Base-by-base conservation (phyloP, 352 stramenopile species). In the Phytophthora macrochlamydospora region DNA sequence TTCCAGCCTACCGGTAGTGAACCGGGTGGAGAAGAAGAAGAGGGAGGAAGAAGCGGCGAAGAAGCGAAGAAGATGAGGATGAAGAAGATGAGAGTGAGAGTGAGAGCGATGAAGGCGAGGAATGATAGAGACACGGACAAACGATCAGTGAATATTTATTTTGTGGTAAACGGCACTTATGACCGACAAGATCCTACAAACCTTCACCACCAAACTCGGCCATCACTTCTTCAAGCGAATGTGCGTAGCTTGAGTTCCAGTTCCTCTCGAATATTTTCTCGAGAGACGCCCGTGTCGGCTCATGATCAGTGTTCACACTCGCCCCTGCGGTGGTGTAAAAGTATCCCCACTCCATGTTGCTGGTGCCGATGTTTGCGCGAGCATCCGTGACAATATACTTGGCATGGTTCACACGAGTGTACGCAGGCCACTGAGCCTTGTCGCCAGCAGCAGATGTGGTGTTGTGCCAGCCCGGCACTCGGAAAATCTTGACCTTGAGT, bases 321-420 rank as follows among this genome's bases (percentile, higher is more conserved):
- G 78, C 80, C 14, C 85, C 87, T 24, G 87, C 84, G 9, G 85
- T 94, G 13, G 87, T 90, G 78, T 95, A 90, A 60, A 94, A 95
- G 64, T 95, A 95, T 8, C 83, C 81, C 87, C 87, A 93, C 71
- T 92, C 83, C 83, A 93, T 93, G 69, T 95, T 95, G 62, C 85
- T 94, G 35, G 85, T 94, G 28, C 87, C 85, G n/a, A 95, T 69
- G 62, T 95, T 95, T 32, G 79, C 83, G n/a, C 83, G 84, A 59
- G 61, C 38, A 65, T 95, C 87, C 1, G 78, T 93, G 54, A 95
- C 85, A 65, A 95, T 90, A 55, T 87, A 94, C 73, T 95, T 95
- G 48, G 83, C 87, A 67, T 95, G 87, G 55, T 93, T 93, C 30
- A 95, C 87, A 4, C 85, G 81, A n/a, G 83, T 90, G 65, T 81